Base-by-base conservation (phyloP, 495 filamentous ascomycete species). In the Parathielavia appendiculata region DNA sequence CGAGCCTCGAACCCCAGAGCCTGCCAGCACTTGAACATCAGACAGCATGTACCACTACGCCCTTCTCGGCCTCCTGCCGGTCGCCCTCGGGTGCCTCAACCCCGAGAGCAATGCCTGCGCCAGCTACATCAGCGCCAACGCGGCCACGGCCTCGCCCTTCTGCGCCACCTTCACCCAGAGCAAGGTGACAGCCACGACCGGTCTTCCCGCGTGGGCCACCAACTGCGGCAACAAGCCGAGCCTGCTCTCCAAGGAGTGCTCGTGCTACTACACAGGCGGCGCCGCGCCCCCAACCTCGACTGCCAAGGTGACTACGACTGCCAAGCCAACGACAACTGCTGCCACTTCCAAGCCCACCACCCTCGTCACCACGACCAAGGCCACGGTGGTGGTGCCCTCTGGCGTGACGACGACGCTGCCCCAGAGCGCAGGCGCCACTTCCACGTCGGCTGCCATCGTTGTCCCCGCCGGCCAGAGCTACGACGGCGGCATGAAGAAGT, bases 401-500 rank as follows among this genome's bases (percentile, higher is more conserved):
- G 55, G 47, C 16, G 55, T 57, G n/a, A 57, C 55, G 8, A 69
- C 64, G 17, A 51, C 62, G 16, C 66, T 69, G 56, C 66, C 66
- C 46, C 47, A 41, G 6, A 52, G 61, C 22, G 56, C 59, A 1
- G 62, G 59, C 39, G 66, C 64, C 4, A 59, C 57, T 45, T 39
- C 55, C 48, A 63, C 64, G 9, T 39, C 61, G 1, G 57, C 59
- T 16, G 64, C 60, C 23, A 63, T 58, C 39, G 73, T 66, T 22
- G 68, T 79, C 43, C 57, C 64, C n/a, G 72, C 71, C 9, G 69
- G 73, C n/a, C 61, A 71, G 61, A 63, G 61, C 36, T 77, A 75
- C 50, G 77, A 80, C 51, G 77, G 75, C 32, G 71, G 73, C 34
- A 68, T 76, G 71, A 63, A 71, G 53, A 75, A 74, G 30, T 79